Percentiles rank a stretch among this genome's conserved stretches.
Conservation (phyloP, 164 flowering plant genomes). For the Dillenia turbinata region DNA sequence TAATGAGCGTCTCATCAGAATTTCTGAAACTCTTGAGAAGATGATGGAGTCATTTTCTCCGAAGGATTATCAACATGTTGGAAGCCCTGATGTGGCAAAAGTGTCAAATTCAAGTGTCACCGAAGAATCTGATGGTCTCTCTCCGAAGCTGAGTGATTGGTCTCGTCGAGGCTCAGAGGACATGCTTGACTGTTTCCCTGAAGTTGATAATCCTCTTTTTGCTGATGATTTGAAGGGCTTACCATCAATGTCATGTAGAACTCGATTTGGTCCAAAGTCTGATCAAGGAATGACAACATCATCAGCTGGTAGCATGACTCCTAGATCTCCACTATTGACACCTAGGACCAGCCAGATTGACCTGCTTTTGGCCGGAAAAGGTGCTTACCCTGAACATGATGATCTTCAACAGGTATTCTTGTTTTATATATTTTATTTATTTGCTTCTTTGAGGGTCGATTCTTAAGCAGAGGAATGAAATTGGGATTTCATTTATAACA, state of each 20-base stretch:
- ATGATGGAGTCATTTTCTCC: conserved; percentile 71
- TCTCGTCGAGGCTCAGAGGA: conserved; percentile 96
- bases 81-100: conserved; percentile 84
- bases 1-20: conserved; percentile 77
- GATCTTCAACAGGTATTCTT: conserved; percentile 80
- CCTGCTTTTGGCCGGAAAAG: conserved; percentile 75
- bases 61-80: conserved; percentile 66
- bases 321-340: conserved; percentile 88
- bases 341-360: conserved; percentile 86
- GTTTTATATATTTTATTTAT: neutral
- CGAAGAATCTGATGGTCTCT: conserved; percentile 81
- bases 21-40: conserved; percentile 91
- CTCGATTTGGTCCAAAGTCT: conserved; percentile 97
- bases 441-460: neutral
- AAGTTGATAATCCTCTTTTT: conserved; percentile 58
- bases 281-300: conserved; percentile 99
- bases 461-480: too few species aligned
- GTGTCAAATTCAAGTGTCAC: conserved; percentile 87
- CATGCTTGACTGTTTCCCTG: conserved; percentile 92
- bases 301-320: conserved; percentile 99
- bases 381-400: conserved; percentile 75
- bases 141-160: conserved; percentile 95
- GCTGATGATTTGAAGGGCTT: conserved; percentile 87
- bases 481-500: too few species aligned
- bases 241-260: conserved; percentile 83